These are phyloP conservation scores for Paxillus rubicundulus DNA, from an alignment of 768 basidiomycete species.

Conservation along the genomic window DNA sequence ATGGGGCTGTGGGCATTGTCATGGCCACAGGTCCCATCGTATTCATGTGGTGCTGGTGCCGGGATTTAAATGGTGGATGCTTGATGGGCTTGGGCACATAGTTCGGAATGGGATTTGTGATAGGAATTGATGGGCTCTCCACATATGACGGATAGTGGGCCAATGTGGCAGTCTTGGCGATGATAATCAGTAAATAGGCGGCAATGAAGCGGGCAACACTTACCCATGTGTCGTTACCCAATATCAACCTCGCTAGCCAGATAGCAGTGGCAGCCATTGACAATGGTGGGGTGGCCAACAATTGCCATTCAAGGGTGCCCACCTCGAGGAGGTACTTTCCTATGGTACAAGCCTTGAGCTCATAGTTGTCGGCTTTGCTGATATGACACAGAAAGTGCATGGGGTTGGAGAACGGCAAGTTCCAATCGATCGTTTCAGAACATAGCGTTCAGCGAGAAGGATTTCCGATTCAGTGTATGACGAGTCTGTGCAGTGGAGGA, in stretches of 20 bases:
- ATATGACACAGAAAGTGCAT: slow-evolving; percentile 86
- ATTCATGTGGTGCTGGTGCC: too few relatives aligned
- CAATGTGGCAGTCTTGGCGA: slow-evolving; percentile 69
- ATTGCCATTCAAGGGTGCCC: slow-evolving; percentile 72
- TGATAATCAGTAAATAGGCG: slow-evolving; percentile 11
- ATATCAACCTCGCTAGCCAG: slow-evolving; percentile 79
- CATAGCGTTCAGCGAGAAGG: too few relatives aligned
- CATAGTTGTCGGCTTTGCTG: slow-evolving; percentile 92
- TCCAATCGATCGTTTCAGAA: slow-evolving; percentile 83
- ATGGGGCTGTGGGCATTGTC: too few relatives aligned
- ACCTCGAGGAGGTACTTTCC: slow-evolving; percentile 93
- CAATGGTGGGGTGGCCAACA: slow-evolving; percentile 73
- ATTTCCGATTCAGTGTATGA: too few relatives aligned
- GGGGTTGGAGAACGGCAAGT: slow-evolving; percentile 83
- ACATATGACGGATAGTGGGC: slow-evolving; percentile 86
- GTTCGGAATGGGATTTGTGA: slow-evolving; percentile 84
- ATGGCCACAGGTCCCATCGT: too few relatives aligned
- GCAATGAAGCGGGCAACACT: slow-evolving; percentile 25
- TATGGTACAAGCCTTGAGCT: slow-evolving; percentile 79
- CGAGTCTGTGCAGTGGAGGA: too few relatives aligned
- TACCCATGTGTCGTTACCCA: slow-evolving; percentile 86
- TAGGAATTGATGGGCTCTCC: slow-evolving; percentile 74
- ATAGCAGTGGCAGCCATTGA: slow-evolving; percentile 78
- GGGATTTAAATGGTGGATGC: too few relatives aligned
- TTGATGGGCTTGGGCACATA: slow-evolving; percentile 76